phyloP scores from a whole-genome alignment of 2,329 filamentous ascomycete species.

The Talaromyces sp. region DNA sequence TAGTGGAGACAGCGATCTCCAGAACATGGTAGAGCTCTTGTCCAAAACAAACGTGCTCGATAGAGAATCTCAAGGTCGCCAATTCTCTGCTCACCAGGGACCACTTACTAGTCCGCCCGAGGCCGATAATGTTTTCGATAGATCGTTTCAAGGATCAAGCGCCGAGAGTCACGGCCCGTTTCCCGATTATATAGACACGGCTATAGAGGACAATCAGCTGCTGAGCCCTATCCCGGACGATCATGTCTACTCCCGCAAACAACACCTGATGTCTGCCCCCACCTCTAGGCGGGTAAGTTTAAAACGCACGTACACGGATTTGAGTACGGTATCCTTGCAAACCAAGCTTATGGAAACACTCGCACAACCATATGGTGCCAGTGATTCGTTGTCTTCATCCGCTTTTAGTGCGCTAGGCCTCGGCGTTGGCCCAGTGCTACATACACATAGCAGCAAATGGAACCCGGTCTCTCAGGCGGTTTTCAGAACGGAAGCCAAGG shows the following conservation, averaged over 20 bases:
- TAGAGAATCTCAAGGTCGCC: constrained; percentile 45
- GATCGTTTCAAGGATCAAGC: constrained; percentile 57
- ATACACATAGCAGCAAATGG: constrained; percentile 86
- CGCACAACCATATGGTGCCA: constrained; percentile 68
- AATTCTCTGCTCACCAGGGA: constrained; percentile 41
- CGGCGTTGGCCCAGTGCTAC: constrained; percentile 53
- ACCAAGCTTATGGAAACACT: constrained; percentile 79
- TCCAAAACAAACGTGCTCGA: constrained; percentile 74
- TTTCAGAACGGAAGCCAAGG: constrained; percentile 86
- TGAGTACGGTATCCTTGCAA: constrained; percentile 66
- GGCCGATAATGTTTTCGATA: constrained; percentile 77
- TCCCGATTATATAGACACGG: constrained; percentile 13
- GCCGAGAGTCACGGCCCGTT: constrained; percentile 12
- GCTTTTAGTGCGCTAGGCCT: constrained; percentile 29
- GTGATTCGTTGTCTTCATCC: constrained; percentile 40
- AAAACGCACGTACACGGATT: constrained; percentile 85
- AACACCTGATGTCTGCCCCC: constrained; percentile 39
- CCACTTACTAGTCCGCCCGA: constrained; percentile 75
- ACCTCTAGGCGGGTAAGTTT: constrained; percentile 59
- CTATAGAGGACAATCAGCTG: constrained; percentile 18
- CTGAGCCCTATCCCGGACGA: constrained; percentile 27
- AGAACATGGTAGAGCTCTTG: constrained; percentile 84
- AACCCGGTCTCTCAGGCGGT: constrained; percentile 90
- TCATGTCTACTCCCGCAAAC: constrained; percentile 22
- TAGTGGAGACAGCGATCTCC: constrained; percentile 76